phyloP scores from a whole-genome alignment of 1,139 yeast genomes.

The Candida sp. region DNA sequence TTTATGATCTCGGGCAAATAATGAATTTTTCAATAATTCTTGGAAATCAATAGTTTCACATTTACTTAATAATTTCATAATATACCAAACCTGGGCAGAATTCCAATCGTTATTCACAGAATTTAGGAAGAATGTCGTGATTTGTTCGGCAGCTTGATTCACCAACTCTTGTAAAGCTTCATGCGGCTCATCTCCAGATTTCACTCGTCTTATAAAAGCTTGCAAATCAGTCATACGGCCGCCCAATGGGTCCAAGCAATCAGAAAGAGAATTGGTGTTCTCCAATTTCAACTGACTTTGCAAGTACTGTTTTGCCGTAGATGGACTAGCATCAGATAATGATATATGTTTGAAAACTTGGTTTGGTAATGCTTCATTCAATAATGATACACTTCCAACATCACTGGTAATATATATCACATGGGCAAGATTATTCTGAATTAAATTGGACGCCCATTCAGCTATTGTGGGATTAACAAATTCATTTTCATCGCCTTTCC shows the following conservation, averaged over 20 bases:
- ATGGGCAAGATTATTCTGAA: slow-evolving; percentile 81
- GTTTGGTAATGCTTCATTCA: slow-evolving; percentile 74
- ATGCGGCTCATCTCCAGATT: slow-evolving; percentile 78
- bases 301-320: slow-evolving; percentile 71
- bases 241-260: slow-evolving; percentile 73
- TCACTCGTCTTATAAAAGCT: slow-evolving; percentile 81
- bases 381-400: slow-evolving; percentile 66
- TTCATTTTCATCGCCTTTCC: slow-evolving; percentile 50
- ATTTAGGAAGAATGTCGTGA: slow-evolving; percentile 74
- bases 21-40: slow-evolving; percentile 55
- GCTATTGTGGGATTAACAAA: slow-evolving; percentile 76
- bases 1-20: slow-evolving; percentile 61
- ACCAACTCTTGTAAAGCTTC: slow-evolving; percentile 81
- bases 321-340: slow-evolving; percentile 77
- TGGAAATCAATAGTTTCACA: slow-evolving; percentile 43
- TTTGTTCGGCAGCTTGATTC: slow-evolving; percentile 81
- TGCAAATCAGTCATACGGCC: slow-evolving; percentile 95
- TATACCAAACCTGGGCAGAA: slow-evolving; percentile 84
- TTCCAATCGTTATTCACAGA: slow-evolving; percentile 51
- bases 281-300: slow-evolving; percentile 49
- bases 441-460: slow-evolving; percentile 83
- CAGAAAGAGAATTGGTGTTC: slow-evolving; percentile 39
- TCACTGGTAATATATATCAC: slow-evolving; percentile 87
- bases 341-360: slow-evolving; percentile 77
- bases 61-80: slow-evolving; percentile 62